A percentile compares a stretch with the other conserved stretches of the same genome.
phyloP scores from a whole-genome alignment of 78 protist species.

The Emiliania huxleyi region DNA sequence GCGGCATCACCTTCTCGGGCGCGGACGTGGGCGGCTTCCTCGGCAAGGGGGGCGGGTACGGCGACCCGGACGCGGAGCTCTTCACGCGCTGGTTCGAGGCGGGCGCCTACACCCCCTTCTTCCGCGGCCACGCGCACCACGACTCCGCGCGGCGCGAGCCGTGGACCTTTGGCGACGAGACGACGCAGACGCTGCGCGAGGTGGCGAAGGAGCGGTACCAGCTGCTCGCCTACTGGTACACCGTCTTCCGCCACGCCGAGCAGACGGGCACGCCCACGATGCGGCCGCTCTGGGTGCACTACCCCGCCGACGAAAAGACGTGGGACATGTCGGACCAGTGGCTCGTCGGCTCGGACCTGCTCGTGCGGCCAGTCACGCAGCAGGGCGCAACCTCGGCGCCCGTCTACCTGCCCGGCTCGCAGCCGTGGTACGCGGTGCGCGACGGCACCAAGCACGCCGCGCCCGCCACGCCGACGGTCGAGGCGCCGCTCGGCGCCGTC shows the following conservation, averaged over 20 bases:
- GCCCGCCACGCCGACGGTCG: slow-evolving; percentile 35
- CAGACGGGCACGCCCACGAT: slow-evolving; percentile 79
- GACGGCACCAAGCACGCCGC: slow-evolving; percentile 13
- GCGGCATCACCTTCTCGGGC: slow-evolving; percentile 88
- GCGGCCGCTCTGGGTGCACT: slow-evolving; percentile 73
- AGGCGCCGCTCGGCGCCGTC: slow-evolving; percentile 69
- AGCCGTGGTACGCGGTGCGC: slow-evolving; percentile 2
- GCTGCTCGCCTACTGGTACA: slow-evolving; percentile 86
- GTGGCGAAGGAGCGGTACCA: slow-evolving; percentile 81
- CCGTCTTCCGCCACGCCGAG: slow-evolving; percentile 68
- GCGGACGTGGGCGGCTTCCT: slow-evolving; percentile 95
- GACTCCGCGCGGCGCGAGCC: slow-evolving; percentile 95
- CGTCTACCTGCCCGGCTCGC: slow-evolving; percentile 58
- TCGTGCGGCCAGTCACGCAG: slow-evolving; percentile 67
- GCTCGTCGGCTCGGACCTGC: slow-evolving; percentile 66
- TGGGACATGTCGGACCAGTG: slow-evolving; percentile 38
- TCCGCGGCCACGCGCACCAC: slow-evolving; percentile 95
- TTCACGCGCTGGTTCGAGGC: slow-evolving; percentile 93
- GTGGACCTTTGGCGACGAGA: slow-evolving; percentile 88
- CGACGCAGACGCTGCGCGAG: slow-evolving; percentile 43
- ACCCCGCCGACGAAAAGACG: slow-evolving; percentile 49
- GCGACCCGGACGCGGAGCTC: slow-evolving; percentile 90
- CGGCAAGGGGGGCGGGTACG: slow-evolving; percentile 77
- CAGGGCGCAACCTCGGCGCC: not conserved
- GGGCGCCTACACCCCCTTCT: slow-evolving; percentile 96